Evolutionary conservation across 139 green algal genomes (phyloP), one percentile per base, ranked within the genome.

Genomic region (Trebouxia sp.): DNA sequence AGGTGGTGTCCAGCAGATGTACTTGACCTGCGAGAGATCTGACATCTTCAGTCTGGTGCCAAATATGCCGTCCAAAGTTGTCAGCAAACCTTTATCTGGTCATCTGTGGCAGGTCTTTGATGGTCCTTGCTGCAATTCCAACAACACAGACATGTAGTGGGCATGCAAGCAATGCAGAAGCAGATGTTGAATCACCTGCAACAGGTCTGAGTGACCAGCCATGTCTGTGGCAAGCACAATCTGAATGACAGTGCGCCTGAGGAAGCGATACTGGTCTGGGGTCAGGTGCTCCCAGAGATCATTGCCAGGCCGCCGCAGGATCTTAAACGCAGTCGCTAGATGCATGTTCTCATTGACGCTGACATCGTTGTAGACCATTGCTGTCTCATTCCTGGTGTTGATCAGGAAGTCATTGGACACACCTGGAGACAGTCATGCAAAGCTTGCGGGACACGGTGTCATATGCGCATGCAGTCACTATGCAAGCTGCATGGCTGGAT

Each of bases 321-420:
- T 53, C 76, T 83, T 58, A 67, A 91, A 92, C 6, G 81, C 87
- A 17, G 67, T 53, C 0, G 84, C 75, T 10, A 79, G 65, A 79
- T 94, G 92, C 78, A 87, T 85, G 82, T 93, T 92, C 83, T 95
- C 92, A 76, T 93, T 92, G 24, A 92, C 75, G 32, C 81, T 88
- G 41, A 82, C 78, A 80, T 92, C 90, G 67, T 93, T 91, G 86
- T 93, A 95, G 7, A 48, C 72, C 28, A 91, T 12, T 10, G 91
- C 90, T 12, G 82, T 78, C 41, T 89, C 75, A 37, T 85, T 70
- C 47, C 79, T 53, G 11, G 85, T 86, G 37, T 85, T 88, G 38
- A 89, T 70, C 37, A 94, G 85, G 78, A 92, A 95, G 26, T 90
- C 86, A 83, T 95, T 95, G 66, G 72, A 90, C 3, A 94, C 84